A percentile compares a stretch with the other conserved stretches of the same genome.
Evolutionary conservation across 768 basidiomycete species (phyloP).

Genomic region (Termitomyces sp.): DNA sequence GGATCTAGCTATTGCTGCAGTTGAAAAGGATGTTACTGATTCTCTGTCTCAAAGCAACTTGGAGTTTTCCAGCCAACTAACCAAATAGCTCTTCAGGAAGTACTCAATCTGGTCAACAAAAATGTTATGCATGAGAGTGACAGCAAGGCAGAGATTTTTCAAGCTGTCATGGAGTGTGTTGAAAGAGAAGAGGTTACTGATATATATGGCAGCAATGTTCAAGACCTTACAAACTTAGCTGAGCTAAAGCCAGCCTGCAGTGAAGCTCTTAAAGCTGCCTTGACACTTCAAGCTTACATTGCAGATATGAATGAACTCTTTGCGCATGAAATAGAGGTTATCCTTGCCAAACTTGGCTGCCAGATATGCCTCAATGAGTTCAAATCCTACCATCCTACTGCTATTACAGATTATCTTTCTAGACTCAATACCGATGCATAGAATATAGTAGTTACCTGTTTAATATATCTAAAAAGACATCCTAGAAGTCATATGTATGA

Average conservation of each 20-base stretch:
- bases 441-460: too few relatives aligned
- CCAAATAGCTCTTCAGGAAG: background rate
- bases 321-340: background rate
- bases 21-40: background rate
- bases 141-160: background rate
- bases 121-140: background rate
- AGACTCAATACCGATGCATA: too few relatives aligned
- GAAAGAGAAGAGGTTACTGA: too few relatives aligned
- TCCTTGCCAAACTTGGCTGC: too few relatives aligned
- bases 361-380: too few relatives aligned
- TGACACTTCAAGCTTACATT: background rate
- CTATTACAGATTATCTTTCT: too few relatives aligned
- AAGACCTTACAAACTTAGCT: too few relatives aligned
- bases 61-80: background rate
- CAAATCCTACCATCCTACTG: too few relatives aligned
- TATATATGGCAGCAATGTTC: too few relatives aligned
- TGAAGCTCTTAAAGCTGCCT: background rate
- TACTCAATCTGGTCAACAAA: background rate
- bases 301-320: background rate
- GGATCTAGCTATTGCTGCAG: background rate
- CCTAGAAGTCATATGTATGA: too few relatives aligned
- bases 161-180: background rate
- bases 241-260: background rate
- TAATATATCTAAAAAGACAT: too few relatives aligned
- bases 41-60: background rate